Evolutionary conservation across 2,329 filamentous ascomycete species (phyloP), one percentile per base, ranked within the genome.

Genomic region (Aspergillus hiratsukae): DNA sequence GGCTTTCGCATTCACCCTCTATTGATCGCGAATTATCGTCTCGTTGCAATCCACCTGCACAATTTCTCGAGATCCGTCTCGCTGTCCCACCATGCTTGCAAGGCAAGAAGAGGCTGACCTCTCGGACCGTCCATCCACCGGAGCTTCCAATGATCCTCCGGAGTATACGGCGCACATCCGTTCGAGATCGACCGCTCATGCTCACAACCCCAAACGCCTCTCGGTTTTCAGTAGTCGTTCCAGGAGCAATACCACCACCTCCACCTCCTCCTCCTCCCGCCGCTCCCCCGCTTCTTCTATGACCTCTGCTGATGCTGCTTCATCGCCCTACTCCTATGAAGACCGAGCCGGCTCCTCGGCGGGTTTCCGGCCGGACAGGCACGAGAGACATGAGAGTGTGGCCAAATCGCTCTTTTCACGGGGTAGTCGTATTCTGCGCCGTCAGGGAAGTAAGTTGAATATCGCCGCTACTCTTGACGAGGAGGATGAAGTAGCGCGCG

Each of bases 241-340:
- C 7, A 65, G 74, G 58, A 76, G 73, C 59, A 76, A 76, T 43
- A 79, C 78, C 25, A 80, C 77, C 58, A 84, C 80, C 9, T 81
- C 82, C n/a, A n/a, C n/a, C 1, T 77, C 75, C 61, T 59, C 78
- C 45, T 78, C 80, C 21, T 72, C 72, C 19, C 70, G 68, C 57
- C 76, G 72, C 46, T 80, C 78, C 17, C 76, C 79, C n/a, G 74
- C 73, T 43, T 76, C 75, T 19, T 75, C 74, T 21, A 72, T 75
- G 72, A 70, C 70, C 40, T 75, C 71, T 25, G 62, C 62, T 37
- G 73, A 75, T 49, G 61, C 61, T 27, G 61, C 67, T 31, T 66
- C 69, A 1, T 54, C 65, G 46, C 66, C 66, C 21, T 67, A 65
- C 9, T 64, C 66, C 19, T 67, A 70, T 27, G 72, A 75, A 25